Evolutionary conservation across 73 alveolate genomes (phyloP), one percentile per base, ranked within the genome.

Genomic region (Tetrahymena malaccensis): DNA sequence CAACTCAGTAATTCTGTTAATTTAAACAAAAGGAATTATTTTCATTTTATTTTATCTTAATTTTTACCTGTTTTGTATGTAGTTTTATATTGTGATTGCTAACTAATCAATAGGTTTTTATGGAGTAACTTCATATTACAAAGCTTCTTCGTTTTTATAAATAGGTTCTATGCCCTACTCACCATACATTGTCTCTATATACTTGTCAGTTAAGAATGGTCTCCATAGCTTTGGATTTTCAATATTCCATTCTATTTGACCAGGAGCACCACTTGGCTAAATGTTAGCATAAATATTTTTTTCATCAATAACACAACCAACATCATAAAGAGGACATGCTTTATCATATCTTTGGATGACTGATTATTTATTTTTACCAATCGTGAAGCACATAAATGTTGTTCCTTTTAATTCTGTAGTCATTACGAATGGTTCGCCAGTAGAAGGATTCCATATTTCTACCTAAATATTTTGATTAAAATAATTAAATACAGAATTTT

Each of bases 401-500:
- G 96, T 96, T 11, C 95, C 96, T 33, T 96, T 96, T 93, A 97
- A 98, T 93, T 97, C 98, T 94, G 98, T 98, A 35, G 98, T 99
- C 95, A 98, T 97, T 94, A 96, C 99, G 94, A 95, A 99, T 33
- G 99, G 98, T 84, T 97, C 99, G 10, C 99, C 99, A 44, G 98
- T 97, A 96, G 97, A 96, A 3, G 99, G 99, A 96, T 98, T 98
- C 99, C 99, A 99, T 55, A 99, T 93, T 96, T 99, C 99, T 12
- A 98, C 99, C 95, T 98, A 98, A 94, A 98, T 97, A 56, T 95
- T 97, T 85, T 96, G 97, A 3, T 94, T 89, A 21, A 97, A 50
- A 50, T 40, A 4, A 10, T 40, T 6, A 40, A 40, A 7, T 40
- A 0, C 15, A 40, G 44, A 1, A n/a, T n/a, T n/a, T n/a, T n/a